Percentiles rank a stretch among this genome's conserved stretches.
Conservation (phyloP, 2,329 filamentous ascomycete species). For the Gnomoniopsis sp. region DNA sequence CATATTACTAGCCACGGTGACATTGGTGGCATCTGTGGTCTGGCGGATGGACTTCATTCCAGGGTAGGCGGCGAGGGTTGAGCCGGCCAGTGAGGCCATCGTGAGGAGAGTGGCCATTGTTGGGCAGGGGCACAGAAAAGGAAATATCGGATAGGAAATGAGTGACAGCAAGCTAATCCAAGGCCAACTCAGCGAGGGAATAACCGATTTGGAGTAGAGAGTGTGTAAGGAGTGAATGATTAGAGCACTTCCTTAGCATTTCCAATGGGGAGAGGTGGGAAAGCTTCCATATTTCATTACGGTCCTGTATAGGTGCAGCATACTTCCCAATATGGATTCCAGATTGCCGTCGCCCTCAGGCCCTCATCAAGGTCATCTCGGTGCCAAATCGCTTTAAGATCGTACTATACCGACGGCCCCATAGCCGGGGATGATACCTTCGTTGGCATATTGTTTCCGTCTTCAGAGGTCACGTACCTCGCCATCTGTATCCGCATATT, state of each 20-base stretch:
- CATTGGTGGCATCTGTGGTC: background rate
- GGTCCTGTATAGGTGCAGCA: too few relatives aligned
- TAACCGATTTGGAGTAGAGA: background rate
- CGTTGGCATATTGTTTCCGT: background rate
- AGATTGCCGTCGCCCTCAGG: too few relatives aligned
- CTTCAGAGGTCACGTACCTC: background rate
- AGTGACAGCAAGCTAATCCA: background rate
- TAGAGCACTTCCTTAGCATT: background rate
- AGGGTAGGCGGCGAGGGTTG: background rate
- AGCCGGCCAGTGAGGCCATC: constrained; percentile 6
- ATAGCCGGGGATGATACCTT: background rate
- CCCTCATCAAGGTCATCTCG: background rate
- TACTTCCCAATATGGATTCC: too few relatives aligned
- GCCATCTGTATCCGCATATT: too few relatives aligned
- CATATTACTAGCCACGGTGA: constrained; percentile 4
- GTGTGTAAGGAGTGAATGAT: background rate
- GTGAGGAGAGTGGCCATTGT: background rate
- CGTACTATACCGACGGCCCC: too few relatives aligned
- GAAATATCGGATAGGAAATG: background rate
- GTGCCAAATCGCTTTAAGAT: background rate
- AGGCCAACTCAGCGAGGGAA: background rate
- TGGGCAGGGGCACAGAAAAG: background rate
- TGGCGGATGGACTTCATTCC: background rate
- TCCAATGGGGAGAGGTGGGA: background rate
- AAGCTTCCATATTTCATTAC: background rate